Evolutionary conservation across 371 early-diverging fungal species (phyloP).

Genomic region (Rhizopus delemar): DNA sequence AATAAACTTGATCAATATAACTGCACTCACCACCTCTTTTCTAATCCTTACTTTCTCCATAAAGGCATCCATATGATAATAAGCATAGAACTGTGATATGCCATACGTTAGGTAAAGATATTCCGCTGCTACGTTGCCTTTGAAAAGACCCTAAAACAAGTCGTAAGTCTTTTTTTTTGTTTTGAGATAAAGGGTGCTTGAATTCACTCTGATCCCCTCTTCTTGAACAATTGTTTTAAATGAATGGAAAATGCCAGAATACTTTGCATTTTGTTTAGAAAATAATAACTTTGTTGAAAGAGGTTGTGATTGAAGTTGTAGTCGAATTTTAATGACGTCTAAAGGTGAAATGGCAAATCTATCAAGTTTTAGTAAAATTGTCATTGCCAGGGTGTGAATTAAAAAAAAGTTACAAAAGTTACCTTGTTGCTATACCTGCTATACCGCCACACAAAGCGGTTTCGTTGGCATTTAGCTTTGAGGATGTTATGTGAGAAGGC

Average conservation of each 20-base stretch:
- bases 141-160: constrained; percentile 71
- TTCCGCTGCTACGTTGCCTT: constrained; percentile 87
- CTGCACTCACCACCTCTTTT: not conserved
- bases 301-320: constrained; percentile 57
- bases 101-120: constrained; percentile 86
- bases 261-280: constrained; percentile 33
- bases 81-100: constrained; percentile 79
- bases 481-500: constrained; percentile 35
- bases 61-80: constrained; percentile 51
- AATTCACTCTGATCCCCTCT: constrained; percentile 64
- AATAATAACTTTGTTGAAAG: constrained; percentile 5
- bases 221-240: constrained; percentile 55
- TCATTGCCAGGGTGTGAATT: not conserved
- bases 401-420: not conserved
- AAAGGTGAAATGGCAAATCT: constrained; percentile 78
- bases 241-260: constrained; percentile 54
- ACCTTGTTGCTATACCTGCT: constrained; percentile 63
- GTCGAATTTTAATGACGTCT: constrained; percentile 88
- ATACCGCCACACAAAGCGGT: constrained; percentile 63
- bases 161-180: not conserved
- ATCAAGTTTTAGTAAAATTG: not conserved
- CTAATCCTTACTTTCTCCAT: constrained; percentile 17
- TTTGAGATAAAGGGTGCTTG: not conserved
- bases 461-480: constrained; percentile 52
- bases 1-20: not conserved